These are phyloP conservation scores for Lactarius sanguifluus DNA, from an alignment of 768 basidiomycete species.

Conservation along the genomic window DNA sequence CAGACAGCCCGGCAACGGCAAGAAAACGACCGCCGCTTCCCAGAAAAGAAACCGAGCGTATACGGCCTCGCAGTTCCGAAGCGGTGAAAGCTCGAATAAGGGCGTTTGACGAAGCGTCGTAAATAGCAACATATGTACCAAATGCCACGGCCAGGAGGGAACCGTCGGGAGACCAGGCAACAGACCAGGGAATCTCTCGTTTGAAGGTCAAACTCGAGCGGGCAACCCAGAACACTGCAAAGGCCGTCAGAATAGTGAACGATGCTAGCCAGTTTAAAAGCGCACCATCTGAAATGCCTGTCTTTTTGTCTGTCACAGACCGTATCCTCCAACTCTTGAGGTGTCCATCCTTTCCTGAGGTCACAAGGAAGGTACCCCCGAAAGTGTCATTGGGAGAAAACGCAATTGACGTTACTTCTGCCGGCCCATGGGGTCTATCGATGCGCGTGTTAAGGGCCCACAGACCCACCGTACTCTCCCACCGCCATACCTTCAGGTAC, in stretches of 20 bases:
- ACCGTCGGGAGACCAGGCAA: conserved; percentile 81
- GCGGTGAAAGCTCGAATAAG: conserved; percentile 57
- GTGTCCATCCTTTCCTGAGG: conserved; percentile 69
- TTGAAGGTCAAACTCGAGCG: conserved; percentile 73
- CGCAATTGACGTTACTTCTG: conserved; percentile 57
- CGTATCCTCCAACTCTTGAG: conserved; percentile 83
- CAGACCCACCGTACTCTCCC: conserved; percentile 60
- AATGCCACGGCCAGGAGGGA: conserved; percentile 79
- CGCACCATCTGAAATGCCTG: conserved; percentile 51
- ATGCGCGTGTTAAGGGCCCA: conserved; percentile 87
- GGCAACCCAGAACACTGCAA: conserved; percentile 73
- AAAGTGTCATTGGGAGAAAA: conserved; percentile 57
- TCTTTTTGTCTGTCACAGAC: conserved; percentile 45
- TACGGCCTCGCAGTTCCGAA: conserved; percentile 50
- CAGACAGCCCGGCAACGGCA: conserved; percentile 48
- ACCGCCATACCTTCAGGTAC: conserved; percentile 89
- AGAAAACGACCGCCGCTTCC: conserved; percentile 73
- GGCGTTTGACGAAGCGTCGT: conserved; percentile 63
- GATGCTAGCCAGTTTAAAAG: conserved; percentile 12
- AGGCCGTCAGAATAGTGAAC: neutral
- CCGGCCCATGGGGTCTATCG: conserved; percentile 78
- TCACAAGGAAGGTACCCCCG: conserved; percentile 53
- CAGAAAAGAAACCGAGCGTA: conserved; percentile 58
- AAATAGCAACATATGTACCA: conserved; percentile 66
- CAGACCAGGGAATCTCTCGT: conserved; percentile 59